These are phyloP conservation scores for Aspergillus sp. DNA, from an alignment of 2,329 filamentous ascomycete genomes.

Conservation along the genomic window DNA sequence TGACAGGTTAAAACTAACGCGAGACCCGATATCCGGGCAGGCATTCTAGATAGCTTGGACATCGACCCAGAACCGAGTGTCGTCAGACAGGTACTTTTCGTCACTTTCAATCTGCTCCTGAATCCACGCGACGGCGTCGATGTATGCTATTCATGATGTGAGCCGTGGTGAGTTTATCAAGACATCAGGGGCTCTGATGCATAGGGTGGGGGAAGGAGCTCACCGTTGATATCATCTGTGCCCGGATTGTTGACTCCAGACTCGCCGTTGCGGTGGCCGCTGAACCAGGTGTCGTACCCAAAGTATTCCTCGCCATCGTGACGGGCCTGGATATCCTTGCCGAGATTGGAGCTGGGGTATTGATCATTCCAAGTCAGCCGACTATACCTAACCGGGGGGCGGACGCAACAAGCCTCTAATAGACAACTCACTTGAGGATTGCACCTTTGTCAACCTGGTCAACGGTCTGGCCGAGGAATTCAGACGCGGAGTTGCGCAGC, in stretches of 20 bases:
- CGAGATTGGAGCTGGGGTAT: conserved; percentile 19
- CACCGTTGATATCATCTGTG: conserved; percentile 28
- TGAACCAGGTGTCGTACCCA: conserved; percentile 29
- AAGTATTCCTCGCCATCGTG: conserved; percentile 28
- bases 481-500: conserved; percentile 31
- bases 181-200: background rate
- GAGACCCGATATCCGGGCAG: background rate
- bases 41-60: conserved; percentile 1
- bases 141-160: background rate
- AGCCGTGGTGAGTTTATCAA: background rate
- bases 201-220: background rate
- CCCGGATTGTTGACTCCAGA: conserved; percentile 25
- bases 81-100: conserved; percentile 27
- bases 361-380: background rate
- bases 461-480: conserved; percentile 27
- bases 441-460: conserved; percentile 28
- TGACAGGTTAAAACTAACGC: background rate
- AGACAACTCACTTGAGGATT: background rate
- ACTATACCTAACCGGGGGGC: background rate
- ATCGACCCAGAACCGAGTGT: conserved; percentile 34
- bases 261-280: conserved; percentile 31
- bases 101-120: conserved; percentile 30
- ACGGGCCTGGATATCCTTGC: conserved; percentile 16
- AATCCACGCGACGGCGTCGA: conserved; percentile 18
- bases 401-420: no score